phyloP scores from a whole-genome alignment of 176 grass and related monocot genomes.

The Canna indica region DNA sequence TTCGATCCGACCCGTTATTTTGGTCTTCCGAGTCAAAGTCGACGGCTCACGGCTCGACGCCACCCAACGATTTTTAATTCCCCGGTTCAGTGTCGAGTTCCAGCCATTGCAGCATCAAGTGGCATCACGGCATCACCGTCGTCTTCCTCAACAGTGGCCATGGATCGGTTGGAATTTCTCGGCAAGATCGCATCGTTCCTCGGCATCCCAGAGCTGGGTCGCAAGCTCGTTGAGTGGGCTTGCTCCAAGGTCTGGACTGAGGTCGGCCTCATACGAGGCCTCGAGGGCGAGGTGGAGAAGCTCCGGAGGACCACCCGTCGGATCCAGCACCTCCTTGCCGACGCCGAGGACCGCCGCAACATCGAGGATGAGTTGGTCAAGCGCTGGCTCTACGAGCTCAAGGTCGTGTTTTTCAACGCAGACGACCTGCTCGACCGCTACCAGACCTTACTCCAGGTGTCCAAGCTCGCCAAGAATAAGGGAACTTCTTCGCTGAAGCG shows the following conservation, averaged over 20 bases:
- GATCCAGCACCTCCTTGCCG: neutral
- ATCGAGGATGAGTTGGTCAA: neutral
- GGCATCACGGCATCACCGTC: neutral
- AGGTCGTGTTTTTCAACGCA: conserved; percentile 31
- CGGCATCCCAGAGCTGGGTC: neutral
- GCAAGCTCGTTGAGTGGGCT: neutral
- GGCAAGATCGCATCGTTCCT: neutral
- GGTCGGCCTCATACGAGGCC: neutral
- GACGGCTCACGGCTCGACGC: no score
- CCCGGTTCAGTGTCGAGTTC: no score
- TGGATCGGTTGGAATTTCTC: neutral
- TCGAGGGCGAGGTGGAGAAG: conserved; percentile 27
- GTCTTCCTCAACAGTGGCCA: neutral
- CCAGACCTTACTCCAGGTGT: conserved; percentile 14
- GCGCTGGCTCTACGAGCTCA: neutral
- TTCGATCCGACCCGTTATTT: no score
- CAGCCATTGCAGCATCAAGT: no score
- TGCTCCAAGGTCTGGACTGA: neutral
- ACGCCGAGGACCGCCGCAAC: conserved; percentile 1
- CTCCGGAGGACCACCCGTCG: conserved; percentile 7
- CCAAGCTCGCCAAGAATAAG: conserved; percentile 10
- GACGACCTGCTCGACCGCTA: conserved; percentile 33
- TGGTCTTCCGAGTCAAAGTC: no score
- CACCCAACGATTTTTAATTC: no score
- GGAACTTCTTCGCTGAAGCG: conserved; percentile 19